Evolutionary conservation across 78 protist species (phyloP).

Genomic region (Tieghemostelium lacteum): DNA sequence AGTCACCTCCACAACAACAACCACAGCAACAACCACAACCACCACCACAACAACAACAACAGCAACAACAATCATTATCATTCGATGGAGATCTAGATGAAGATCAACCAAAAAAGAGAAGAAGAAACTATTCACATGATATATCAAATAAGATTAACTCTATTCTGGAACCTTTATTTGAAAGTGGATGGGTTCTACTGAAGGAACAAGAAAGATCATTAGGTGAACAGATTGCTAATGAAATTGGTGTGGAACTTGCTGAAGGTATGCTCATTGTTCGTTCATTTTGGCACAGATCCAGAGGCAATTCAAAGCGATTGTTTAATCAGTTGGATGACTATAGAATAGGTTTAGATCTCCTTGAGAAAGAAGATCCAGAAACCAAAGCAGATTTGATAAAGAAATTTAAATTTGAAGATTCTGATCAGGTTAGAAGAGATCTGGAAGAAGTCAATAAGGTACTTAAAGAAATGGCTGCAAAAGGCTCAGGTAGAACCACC

Average conservation of each 20-base stretch:
- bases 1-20: background rate
- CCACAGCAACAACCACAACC: background rate
- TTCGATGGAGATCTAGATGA: background rate
- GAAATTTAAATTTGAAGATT: conserved; percentile 24
- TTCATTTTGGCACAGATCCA: conserved; percentile 67
- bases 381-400: background rate
- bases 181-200: conserved; percentile 48
- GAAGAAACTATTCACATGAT: conserved; percentile 45
- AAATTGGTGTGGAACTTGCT: conserved; percentile 21
- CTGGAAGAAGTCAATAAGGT: conserved; percentile 15
- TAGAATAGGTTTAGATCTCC: conserved; percentile 58
- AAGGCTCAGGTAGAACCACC: conserved; percentile 66
- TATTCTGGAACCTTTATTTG: conserved; percentile 57
- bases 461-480: conserved; percentile 33
- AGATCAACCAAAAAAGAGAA: conserved; percentile 59
- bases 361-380: conserved; percentile 28
- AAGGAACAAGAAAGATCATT: conserved; percentile 47
- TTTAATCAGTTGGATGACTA: conserved; percentile 71
- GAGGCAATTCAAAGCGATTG: conserved; percentile 71
- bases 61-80: background rate
- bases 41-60: conserved; percentile 3
- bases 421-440: conserved; percentile 28
- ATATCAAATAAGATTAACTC: conserved; percentile 36
- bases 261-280: conserved; percentile 49
- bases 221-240: conserved; percentile 25